Conservation (phyloP, 441 rosid species). For the Arabidopsis hybrid region DNA sequence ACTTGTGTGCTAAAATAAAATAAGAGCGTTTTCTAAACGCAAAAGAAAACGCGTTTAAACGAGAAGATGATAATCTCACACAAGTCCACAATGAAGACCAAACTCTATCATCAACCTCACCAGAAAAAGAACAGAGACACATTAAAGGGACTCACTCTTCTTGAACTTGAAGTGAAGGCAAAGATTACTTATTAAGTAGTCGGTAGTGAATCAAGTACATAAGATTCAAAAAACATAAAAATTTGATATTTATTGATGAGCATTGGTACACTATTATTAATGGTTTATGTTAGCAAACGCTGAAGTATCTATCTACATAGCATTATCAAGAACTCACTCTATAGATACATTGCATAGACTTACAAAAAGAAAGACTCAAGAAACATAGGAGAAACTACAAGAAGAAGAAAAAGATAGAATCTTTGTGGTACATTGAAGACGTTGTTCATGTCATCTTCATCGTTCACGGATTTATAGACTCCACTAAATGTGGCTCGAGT, state of each 20-base stretch:
- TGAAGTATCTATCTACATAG: constrained; percentile 24
- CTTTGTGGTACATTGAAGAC: constrained; percentile 12
- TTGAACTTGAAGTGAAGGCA: constrained; percentile 36
- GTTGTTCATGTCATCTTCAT: constrained; percentile 22
- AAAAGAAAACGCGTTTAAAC: constrained; percentile 18
- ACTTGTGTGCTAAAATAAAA: constrained; percentile 7
- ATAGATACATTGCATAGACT: constrained; percentile 26
- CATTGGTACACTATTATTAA: constrained; percentile 18
- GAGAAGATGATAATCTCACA: not conserved
- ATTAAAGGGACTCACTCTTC: constrained; percentile 3
- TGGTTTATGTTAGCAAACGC: constrained; percentile 30
- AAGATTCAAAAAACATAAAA: not conserved
- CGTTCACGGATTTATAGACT: not conserved
- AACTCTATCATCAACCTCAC: constrained; percentile 3
- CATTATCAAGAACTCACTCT: constrained; percentile 27
- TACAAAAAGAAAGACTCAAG: constrained; percentile 11
- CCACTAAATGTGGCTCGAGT: constrained; percentile 18
- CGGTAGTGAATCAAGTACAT: not conserved
- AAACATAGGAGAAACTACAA: constrained; percentile 13
- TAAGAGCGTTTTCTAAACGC: constrained; percentile 33
- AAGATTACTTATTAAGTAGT: not conserved
- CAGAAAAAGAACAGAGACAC: not conserved
- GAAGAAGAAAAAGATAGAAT: constrained; percentile 1
- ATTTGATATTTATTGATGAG: constrained; percentile 9
- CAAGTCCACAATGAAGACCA: constrained; percentile 11